Evolutionary conservation across 139 green algal species (phyloP).

Genomic region (Coccomyxa sp.): DNA sequence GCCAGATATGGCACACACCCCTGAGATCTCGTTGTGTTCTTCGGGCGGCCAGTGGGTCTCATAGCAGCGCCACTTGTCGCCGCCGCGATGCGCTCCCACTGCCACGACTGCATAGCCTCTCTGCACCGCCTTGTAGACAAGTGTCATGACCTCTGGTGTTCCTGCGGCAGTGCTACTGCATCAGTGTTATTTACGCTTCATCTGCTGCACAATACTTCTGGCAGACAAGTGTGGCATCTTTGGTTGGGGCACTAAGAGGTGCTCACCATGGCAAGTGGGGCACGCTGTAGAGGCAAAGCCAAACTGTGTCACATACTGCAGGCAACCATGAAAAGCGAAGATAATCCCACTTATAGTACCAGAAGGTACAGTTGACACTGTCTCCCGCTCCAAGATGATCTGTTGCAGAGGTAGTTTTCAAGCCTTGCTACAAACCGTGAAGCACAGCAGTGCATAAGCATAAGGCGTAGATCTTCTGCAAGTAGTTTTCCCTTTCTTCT

Average conservation of each 20-base stretch:
- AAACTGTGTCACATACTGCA: slow-evolving; percentile 3
- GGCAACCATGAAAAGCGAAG: slow-evolving; percentile 5
- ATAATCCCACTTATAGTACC: background rate
- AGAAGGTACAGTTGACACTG: background rate
- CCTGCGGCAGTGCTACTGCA: background rate
- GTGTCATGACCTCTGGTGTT: slow-evolving; percentile 1
- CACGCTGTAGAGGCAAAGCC: background rate
- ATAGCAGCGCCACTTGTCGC: slow-evolving; percentile 6
- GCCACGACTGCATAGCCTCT: background rate
- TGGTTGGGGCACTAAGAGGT: background rate
- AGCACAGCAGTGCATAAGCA: too few species aligned
- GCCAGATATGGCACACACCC: background rate
- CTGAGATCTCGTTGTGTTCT: background rate
- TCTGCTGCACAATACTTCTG: too few species aligned
- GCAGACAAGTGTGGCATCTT: too few species aligned
- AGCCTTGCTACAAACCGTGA: too few species aligned
- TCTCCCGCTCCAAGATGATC: background rate
- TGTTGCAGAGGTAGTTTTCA: background rate
- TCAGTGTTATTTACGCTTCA: background rate
- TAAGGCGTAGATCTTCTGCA: too few species aligned
- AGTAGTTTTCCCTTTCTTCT: too few species aligned
- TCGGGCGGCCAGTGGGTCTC: slow-evolving; percentile 3
- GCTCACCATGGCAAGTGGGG: slow-evolving; percentile 2
- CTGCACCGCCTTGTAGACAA: slow-evolving; percentile 1
- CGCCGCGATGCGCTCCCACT: background rate